Conservation (phyloP, 257 asterid genomes). For the Echites panduratus region DNA sequence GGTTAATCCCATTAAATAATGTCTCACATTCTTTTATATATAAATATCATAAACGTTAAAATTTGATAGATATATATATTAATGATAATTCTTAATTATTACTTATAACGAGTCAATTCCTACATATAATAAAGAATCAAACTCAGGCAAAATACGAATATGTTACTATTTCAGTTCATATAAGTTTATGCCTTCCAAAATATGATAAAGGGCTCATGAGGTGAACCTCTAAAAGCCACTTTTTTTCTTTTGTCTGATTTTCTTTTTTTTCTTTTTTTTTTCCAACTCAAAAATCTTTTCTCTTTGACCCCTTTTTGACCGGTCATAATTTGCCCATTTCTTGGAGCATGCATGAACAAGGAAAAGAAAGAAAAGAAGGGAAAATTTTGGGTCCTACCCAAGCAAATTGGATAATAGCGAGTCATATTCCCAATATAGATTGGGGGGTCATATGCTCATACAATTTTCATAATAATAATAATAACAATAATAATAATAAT, state of each 20-base stretch:
- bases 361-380: constrained; percentile 24
- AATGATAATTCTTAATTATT: too few species aligned
- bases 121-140: too few species aligned
- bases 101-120: too few species aligned
- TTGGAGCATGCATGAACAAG: constrained; percentile 68
- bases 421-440: constrained; percentile 25
- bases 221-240: constrained; percentile 28
- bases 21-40: too few species aligned
- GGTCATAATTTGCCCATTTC: constrained; percentile 32
- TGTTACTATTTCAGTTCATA: too few species aligned
- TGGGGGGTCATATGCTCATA: constrained; percentile 26
- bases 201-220: constrained; percentile 15
- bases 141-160: too few species aligned
- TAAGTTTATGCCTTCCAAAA: too few species aligned
- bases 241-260: constrained; percentile 14
- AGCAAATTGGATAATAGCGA: constrained; percentile 35
- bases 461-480: neutral
- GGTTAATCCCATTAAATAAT: too few species aligned
- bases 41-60: too few species aligned
- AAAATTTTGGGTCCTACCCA: constrained; percentile 28
- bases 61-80: too few species aligned
- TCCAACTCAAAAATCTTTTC: constrained; percentile 23
- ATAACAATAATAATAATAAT: neutral
- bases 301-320: constrained; percentile 56
- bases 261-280: constrained; percentile 30